These are phyloP conservation scores for Chrysanthemum makinoi DNA, from an alignment of 129 eudicot genomes.

Conservation along the genomic window DNA sequence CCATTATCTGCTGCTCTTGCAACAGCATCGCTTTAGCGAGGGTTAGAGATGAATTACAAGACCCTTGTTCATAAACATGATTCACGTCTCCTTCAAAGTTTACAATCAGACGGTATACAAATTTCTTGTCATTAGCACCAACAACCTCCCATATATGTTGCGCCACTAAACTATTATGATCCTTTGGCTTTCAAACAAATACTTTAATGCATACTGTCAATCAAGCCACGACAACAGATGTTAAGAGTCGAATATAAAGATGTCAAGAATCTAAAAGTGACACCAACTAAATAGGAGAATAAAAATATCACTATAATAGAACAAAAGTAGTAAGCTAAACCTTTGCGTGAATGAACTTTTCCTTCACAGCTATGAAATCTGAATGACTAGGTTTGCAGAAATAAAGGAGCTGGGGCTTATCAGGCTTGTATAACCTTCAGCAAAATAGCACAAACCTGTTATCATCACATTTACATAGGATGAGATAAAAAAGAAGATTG, in stretches of 20 bases:
- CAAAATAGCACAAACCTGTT: slow-evolving; percentile 8
- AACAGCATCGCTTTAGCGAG: slow-evolving; percentile 85
- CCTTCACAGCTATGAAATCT: slow-evolving; percentile 85
- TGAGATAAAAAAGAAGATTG: not conserved
- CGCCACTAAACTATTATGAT: slow-evolving; percentile 39
- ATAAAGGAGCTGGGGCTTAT: slow-evolving; percentile 54
- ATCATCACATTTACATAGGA: slow-evolving; percentile 13
- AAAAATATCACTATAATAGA: not conserved
- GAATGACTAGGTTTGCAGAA: slow-evolving; percentile 76
- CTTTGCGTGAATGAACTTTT: slow-evolving; percentile 94
- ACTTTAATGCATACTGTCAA: slow-evolving; percentile 76
- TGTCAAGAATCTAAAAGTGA: no score
- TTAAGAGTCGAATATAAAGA: not conserved
- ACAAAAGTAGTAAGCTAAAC: slow-evolving; percentile 23
- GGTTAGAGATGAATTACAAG: slow-evolving; percentile 61
- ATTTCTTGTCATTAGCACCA: slow-evolving; percentile 73
- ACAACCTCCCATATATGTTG: slow-evolving; percentile 92
- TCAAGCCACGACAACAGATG: not conserved
- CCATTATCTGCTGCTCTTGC: slow-evolving; percentile 58
- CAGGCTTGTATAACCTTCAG: slow-evolving; percentile 67
- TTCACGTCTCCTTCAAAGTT: slow-evolving; percentile 78
- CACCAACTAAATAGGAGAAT: not conserved
- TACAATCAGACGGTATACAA: slow-evolving; percentile 75
- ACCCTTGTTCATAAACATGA: slow-evolving; percentile 47
- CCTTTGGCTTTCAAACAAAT: slow-evolving; percentile 73